Conservation (phyloP, 176 grass and related monocot genomes). For the Guadua angustifolia region DNA sequence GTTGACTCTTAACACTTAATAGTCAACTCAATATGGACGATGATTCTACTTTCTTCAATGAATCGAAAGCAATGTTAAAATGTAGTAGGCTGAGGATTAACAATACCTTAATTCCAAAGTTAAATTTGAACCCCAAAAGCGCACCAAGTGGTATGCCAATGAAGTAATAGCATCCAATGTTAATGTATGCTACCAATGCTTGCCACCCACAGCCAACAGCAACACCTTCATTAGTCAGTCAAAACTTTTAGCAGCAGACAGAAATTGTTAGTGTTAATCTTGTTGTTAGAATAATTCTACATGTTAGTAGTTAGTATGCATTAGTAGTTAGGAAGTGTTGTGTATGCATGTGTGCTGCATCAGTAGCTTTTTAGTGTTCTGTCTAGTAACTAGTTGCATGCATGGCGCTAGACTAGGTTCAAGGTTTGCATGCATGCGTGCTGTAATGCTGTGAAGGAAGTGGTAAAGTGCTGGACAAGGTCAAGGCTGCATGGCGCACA, state of each 20-base stretch:
- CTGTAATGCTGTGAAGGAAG: too few relatives aligned
- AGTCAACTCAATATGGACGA: slow-evolving; percentile 16
- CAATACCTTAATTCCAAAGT: slow-evolving; percentile 67
- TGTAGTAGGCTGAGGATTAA: background rate
- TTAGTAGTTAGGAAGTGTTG: too few relatives aligned
- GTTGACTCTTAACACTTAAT: background rate
- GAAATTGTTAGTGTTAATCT: too few relatives aligned
- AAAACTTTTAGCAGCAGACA: slow-evolving; percentile 1
- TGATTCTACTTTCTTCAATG: slow-evolving; percentile 23
- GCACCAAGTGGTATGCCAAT: slow-evolving; percentile 70
- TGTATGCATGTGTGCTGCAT: too few relatives aligned
- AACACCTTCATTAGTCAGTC: slow-evolving; percentile 57
- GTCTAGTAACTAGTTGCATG: too few relatives aligned
- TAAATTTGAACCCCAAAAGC: slow-evolving; percentile 77
- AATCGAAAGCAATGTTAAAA: background rate
- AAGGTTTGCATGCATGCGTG: too few relatives aligned
- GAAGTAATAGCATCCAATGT: slow-evolving; percentile 89
- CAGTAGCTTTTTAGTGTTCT: too few relatives aligned
- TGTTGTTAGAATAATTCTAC: too few relatives aligned
- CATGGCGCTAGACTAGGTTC: too few relatives aligned
- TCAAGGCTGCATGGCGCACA: too few relatives aligned
- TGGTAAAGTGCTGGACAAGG: too few relatives aligned
- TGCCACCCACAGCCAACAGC: slow-evolving; percentile 94
- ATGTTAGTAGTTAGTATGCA: too few relatives aligned
- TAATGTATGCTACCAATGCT: slow-evolving; percentile 82